phyloP scores from a whole-genome alignment of 1,139 yeast species.

The Lodderomyces metapsilosis region DNA sequence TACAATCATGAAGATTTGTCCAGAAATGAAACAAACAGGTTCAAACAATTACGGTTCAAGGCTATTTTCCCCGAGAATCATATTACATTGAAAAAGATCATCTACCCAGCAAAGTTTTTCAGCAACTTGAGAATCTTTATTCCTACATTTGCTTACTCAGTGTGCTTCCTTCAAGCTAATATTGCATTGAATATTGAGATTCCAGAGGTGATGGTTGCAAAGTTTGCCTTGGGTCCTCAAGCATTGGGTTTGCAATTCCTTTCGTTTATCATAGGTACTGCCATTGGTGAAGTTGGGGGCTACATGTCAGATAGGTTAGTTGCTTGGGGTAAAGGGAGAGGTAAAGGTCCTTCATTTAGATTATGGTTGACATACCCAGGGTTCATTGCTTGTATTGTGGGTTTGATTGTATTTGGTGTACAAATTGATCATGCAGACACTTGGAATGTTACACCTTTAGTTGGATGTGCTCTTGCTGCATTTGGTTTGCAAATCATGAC shows the following conservation, averaged over 20 bases:
- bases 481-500: slow-evolving; percentile 21
- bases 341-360: slow-evolving; percentile 14
- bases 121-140: slow-evolving; percentile 13
- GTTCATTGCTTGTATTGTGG: slow-evolving; percentile 17
- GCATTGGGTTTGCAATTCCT: slow-evolving; percentile 21
- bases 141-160: slow-evolving; percentile 18
- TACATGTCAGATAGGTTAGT: slow-evolving; percentile 20
- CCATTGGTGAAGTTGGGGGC: slow-evolving; percentile 22
- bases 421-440: slow-evolving; percentile 13
- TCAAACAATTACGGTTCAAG: slow-evolving; percentile 9
- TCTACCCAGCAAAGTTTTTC: slow-evolving; percentile 16
- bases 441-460: slow-evolving; percentile 19
- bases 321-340: slow-evolving; percentile 10
- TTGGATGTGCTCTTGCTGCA: slow-evolving; percentile 18
- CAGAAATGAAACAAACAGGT: slow-evolving; percentile 12
- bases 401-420: slow-evolving; percentile 19
- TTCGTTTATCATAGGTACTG: slow-evolving; percentile 18
- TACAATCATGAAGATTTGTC: slow-evolving; percentile 13
- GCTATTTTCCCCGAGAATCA: slow-evolving; percentile 11
- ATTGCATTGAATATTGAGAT: slow-evolving; percentile 22
- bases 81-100: slow-evolving; percentile 10
- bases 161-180: slow-evolving; percentile 19
- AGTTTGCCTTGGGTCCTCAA: slow-evolving; percentile 19
- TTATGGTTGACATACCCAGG: slow-evolving; percentile 21
- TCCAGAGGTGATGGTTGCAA: slow-evolving; percentile 16